A percentile compares a stretch with the other conserved stretches of the same genome.
Evolutionary conservation across 2,329 filamentous ascomycete genomes (phyloP).

Genomic region (Lasiodiplodia gonubiensis): DNA sequence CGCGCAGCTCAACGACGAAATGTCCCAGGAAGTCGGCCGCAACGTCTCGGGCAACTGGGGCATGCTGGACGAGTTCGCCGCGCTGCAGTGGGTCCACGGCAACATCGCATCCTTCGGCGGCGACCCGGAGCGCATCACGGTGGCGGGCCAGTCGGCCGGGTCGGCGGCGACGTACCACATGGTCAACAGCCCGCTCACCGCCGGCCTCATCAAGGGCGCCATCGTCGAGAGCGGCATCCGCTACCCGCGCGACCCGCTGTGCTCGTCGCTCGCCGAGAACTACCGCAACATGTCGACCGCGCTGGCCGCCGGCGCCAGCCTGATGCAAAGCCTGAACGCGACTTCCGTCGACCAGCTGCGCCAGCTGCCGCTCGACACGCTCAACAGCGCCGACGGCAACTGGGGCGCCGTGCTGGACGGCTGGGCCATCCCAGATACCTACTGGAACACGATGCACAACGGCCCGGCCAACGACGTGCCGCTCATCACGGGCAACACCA

Average conservation of each 20-base stretch:
- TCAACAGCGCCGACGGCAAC: neutral
- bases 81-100: slow-evolving; percentile 53
- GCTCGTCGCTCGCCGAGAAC: slow-evolving; percentile 23
- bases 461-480: slow-evolving; percentile 55
- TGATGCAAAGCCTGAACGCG: slow-evolving; percentile 27
- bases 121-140: slow-evolving; percentile 45
- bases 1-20: slow-evolving; percentile 58
- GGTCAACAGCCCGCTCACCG: slow-evolving; percentile 49
- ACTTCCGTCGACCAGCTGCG: slow-evolving; percentile 38
- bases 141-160: slow-evolving; percentile 47
- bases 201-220: slow-evolving; percentile 48
- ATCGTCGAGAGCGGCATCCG: slow-evolving; percentile 49
- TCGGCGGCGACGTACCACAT: slow-evolving; percentile 48
- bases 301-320: slow-evolving; percentile 39
- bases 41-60: slow-evolving; percentile 59
- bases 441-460: slow-evolving; percentile 35
- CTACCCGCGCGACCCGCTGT: slow-evolving; percentile 39
- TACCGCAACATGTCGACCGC: slow-evolving; percentile 31
- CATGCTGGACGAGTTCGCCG: slow-evolving; percentile 53
- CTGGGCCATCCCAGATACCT: slow-evolving; percentile 36
- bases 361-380: neutral
- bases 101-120: slow-evolving; percentile 53
- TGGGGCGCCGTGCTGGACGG: slow-evolving; percentile 32
- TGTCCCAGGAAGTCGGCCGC: slow-evolving; percentile 57
- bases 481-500: slow-evolving; percentile 67